Conservation (phyloP, 768 basidiomycete species). For the Termitomyces sp. region DNA sequence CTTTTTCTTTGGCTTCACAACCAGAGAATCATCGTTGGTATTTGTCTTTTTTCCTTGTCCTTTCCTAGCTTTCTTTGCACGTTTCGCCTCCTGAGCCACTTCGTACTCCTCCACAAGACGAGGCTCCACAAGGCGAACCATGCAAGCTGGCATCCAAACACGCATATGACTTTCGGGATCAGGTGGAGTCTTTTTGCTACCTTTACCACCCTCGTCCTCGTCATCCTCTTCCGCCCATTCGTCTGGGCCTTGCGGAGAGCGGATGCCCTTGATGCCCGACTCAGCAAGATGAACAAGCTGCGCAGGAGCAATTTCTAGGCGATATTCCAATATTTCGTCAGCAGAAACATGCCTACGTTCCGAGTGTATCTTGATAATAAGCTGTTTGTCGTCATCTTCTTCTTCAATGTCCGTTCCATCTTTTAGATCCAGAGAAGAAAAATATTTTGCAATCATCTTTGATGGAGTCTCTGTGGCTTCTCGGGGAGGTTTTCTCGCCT, state of each 20-base stretch:
- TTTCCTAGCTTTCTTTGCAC: constrained; percentile 45
- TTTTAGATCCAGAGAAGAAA: constrained; percentile 39
- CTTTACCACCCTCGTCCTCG: constrained; percentile 30
- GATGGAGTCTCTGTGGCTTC: constrained; percentile 39
- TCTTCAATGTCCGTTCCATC: constrained; percentile 24
- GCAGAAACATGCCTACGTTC: constrained; percentile 64
- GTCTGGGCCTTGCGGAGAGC: constrained; percentile 41
- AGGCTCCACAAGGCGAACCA: constrained; percentile 66
- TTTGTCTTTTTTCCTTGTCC: constrained; percentile 18
- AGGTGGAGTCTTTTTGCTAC: constrained; percentile 29
- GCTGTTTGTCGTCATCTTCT: constrained; percentile 30
- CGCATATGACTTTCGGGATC: constrained; percentile 54
- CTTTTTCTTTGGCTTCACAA: constrained; percentile 6
- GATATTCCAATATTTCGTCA: constrained; percentile 70
- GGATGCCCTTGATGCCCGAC: constrained; percentile 58
- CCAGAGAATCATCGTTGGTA: constrained; percentile 4
- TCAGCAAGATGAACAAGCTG: constrained; percentile 61
- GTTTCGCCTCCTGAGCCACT: constrained; percentile 38
- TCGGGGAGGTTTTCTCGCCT: constrained; percentile 20
- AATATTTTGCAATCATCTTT: constrained; percentile 51
- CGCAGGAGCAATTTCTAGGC: constrained; percentile 67
- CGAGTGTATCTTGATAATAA: constrained; percentile 64
- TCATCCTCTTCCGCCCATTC: constrained; percentile 49
- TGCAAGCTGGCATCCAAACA: constrained; percentile 80
- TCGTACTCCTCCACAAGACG: constrained; percentile 59